These are phyloP conservation scores for Leccinum longicurvipes DNA, from an alignment of 768 basidiomycete species.

Conservation along the genomic window DNA sequence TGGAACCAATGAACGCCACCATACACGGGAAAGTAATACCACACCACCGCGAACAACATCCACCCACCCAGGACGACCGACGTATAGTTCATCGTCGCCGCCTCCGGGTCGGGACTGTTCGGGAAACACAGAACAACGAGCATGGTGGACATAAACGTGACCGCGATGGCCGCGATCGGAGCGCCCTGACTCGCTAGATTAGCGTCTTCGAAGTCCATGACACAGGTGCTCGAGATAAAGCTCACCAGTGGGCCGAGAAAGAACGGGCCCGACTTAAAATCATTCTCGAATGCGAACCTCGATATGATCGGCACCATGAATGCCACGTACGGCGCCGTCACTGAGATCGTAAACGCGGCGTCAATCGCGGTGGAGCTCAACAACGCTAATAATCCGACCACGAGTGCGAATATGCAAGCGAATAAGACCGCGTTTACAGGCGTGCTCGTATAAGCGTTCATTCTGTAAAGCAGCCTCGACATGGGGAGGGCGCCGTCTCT, in stretches of 20 bases:
- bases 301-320: neutral
- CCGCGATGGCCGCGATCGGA: neutral
- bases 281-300: neutral
- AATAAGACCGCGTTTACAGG: neutral
- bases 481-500: neutral
- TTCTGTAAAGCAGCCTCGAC: neutral
- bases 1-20: neutral
- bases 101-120: neutral
- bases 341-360: neutral
- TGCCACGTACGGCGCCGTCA: neutral
- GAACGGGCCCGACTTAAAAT: neutral
- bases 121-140: neutral
- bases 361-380: neutral
- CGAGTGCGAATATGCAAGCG: neutral
- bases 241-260: neutral
- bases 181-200: neutral
- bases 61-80: neutral
- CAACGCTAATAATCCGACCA: neutral
- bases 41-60: neutral
- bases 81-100: neutral
- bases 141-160: neutral
- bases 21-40: neutral
- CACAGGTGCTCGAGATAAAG: neutral
- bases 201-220: neutral
- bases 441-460: neutral